phyloP scores from a whole-genome alignment of 1,284 basidiomycete species.

The Uromyces viciae-fabae region DNA sequence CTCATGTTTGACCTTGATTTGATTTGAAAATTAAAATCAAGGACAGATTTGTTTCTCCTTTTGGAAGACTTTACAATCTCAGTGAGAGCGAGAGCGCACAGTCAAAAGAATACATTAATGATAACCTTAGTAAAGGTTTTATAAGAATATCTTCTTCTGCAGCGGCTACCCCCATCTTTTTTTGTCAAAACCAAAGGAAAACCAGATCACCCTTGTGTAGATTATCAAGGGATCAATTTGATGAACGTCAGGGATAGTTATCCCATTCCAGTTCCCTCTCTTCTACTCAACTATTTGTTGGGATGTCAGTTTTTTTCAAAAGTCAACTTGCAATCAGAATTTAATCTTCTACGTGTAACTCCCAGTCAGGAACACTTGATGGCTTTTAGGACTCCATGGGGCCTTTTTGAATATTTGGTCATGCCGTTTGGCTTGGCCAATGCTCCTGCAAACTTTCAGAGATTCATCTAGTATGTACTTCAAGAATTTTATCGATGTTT shows the following conservation, averaged over 20 bases:
- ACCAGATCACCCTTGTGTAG: conserved; percentile 44
- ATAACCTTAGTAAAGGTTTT: conserved; percentile 15
- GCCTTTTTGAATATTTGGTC: conserved; percentile 56
- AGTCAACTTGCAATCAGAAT: conserved; percentile 52
- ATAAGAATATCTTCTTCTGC: conserved; percentile 16
- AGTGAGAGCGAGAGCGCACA: not conserved
- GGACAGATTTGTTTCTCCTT: not conserved
- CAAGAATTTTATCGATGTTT: conserved; percentile 14
- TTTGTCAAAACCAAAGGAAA: conserved; percentile 46
- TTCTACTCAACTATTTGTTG: not conserved
- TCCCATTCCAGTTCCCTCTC: conserved; percentile 19
- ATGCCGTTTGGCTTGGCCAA: conserved; percentile 58
- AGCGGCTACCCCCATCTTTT: conserved; percentile 30
- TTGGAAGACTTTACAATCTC: not conserved
- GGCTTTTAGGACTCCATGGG: conserved; percentile 55
- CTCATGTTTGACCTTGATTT: not conserved
- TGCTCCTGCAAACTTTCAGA: conserved; percentile 52
- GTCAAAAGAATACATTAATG: conserved; percentile 5
- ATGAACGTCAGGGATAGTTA: conserved; percentile 46
- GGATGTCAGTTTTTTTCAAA: conserved; percentile 46
- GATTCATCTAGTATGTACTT: conserved; percentile 12
- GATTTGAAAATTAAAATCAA: conserved; percentile 21
- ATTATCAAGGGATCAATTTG: conserved; percentile 46
- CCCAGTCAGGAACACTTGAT: not conserved
- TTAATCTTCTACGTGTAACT: conserved; percentile 52